These are phyloP conservation scores for Discostella stelligeroides DNA, from an alignment of 108 stramenopile genomes.

Conservation along the genomic window DNA sequence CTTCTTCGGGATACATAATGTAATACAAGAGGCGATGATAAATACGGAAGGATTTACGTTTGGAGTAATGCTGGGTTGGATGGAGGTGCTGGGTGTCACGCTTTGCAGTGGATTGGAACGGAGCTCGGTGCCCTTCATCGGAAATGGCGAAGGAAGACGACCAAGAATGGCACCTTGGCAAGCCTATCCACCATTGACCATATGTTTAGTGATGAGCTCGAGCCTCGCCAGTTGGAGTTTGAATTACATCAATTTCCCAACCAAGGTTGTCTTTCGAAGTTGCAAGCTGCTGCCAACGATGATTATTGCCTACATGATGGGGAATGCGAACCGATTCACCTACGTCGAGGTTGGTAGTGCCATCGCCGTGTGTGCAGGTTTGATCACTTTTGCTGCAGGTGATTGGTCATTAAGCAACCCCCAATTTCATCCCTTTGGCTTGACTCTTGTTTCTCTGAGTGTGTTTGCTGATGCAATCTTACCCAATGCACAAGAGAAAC, in stretches of 20 bases:
- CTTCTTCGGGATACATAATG: conserved; percentile 92
- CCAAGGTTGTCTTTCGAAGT: conserved; percentile 92
- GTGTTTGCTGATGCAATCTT: conserved; percentile 93
- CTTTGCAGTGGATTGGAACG: conserved; percentile 80
- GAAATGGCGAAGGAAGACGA: conserved; percentile 57
- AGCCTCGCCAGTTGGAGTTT: conserved; percentile 87
- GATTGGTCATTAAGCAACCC: conserved; percentile 85
- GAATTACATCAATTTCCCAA: conserved; percentile 97
- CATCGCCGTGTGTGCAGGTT: conserved; percentile 83
- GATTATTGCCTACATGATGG: conserved; percentile 84
- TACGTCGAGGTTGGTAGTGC: conserved; percentile 85
- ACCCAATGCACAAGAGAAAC: conserved; percentile 94
- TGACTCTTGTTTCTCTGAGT: conserved; percentile 82
- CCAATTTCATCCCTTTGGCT: conserved; percentile 87
- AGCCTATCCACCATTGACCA: conserved; percentile 83
- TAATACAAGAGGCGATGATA: conserved; percentile 93
- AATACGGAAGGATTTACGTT: conserved; percentile 76
- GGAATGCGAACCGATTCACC: conserved; percentile 74
- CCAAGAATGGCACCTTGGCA: conserved; percentile 74
- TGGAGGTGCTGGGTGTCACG: conserved; percentile 94
- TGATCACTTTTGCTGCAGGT: conserved; percentile 91
- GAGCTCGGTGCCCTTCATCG: conserved; percentile 45
- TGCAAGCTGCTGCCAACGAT: conserved; percentile 96
- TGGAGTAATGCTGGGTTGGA: conserved; percentile 93
- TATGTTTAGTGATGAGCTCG: conserved; percentile 85